Percentiles rank a stretch among this genome's conserved stretches.
phyloP scores from a whole-genome alignment of 73 alveolate species.

The Symbiodinium natans region DNA sequence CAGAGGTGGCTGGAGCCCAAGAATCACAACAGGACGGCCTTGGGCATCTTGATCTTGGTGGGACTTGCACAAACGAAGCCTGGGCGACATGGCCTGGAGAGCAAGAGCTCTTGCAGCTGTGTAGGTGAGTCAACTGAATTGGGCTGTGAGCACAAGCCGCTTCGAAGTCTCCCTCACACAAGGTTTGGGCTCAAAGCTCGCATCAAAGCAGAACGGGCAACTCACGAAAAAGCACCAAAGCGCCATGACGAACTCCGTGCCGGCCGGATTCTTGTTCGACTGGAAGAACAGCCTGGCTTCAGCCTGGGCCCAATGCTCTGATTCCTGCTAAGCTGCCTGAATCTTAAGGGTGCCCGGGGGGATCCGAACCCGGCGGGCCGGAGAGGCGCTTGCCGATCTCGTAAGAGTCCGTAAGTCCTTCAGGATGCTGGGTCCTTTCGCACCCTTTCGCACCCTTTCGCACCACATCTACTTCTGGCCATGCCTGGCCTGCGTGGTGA shows the following conservation, averaged over 20 bases:
- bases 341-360: neutral
- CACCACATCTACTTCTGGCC: neutral
- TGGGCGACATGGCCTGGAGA: too few relatives aligned
- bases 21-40: too few relatives aligned
- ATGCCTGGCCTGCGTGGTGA: too few relatives aligned
- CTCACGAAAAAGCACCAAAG: neutral
- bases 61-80: too few relatives aligned
- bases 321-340: neutral
- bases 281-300: slow-evolving; percentile 70
- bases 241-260: slow-evolving; percentile 11
- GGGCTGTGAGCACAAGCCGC: too few relatives aligned
- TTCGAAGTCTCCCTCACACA: too few relatives aligned
- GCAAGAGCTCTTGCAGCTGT: too few relatives aligned
- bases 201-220: neutral
- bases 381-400: neutral
- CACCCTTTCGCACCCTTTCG: neutral
- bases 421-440: neutral
- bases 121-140: too few relatives aligned
- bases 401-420: neutral
- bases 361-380: neutral
- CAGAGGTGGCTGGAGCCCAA: too few relatives aligned
- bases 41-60: too few relatives aligned
- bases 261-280: slow-evolving; percentile 27
- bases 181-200: neutral
- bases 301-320: neutral